phyloP scores from a whole-genome alignment of 1,139 yeast genomes.

The Pichia norvegensis region DNA sequence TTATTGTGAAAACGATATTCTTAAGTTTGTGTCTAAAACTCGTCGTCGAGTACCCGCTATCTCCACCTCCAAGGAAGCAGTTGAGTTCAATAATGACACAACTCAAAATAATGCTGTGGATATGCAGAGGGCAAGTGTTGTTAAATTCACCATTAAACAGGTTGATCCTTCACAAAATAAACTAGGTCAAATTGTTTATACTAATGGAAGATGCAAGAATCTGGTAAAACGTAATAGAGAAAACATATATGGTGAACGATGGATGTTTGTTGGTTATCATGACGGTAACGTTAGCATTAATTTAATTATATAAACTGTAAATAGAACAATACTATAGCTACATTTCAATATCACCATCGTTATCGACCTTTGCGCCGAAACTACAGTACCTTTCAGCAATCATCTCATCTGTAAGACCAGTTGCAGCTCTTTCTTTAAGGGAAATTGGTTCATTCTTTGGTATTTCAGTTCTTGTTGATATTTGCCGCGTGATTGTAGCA shows the following conservation, averaged over 20 bases:
- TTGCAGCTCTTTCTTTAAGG: constrained; percentile 20
- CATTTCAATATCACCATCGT: constrained; percentile 12
- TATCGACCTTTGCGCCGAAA: background rate
- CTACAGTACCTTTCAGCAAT: constrained; percentile 17
- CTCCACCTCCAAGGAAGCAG: constrained; percentile 12
- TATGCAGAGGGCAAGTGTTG: constrained; percentile 17
- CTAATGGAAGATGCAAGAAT: constrained; percentile 27
- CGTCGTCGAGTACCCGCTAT: constrained; percentile 23
- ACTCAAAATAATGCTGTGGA: constrained; percentile 12
- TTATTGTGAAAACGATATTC: constrained; percentile 12
- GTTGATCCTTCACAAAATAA: constrained; percentile 12
- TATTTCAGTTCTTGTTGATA: constrained; percentile 20
- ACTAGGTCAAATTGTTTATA: constrained; percentile 11
- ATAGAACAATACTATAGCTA: background rate
- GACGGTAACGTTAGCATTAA: constrained; percentile 27
- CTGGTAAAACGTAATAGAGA: constrained; percentile 25
- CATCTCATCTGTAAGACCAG: constrained; percentile 21
- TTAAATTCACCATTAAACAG: constrained; percentile 20
- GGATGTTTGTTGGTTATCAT: constrained; percentile 26
- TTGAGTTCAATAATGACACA: constrained; percentile 9
- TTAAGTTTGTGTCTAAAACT: constrained; percentile 21
- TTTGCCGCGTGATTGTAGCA: constrained; percentile 14
- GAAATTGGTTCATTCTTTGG: constrained; percentile 23
- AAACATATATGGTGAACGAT: constrained; percentile 16
- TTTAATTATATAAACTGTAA: constrained; percentile 4